Conservation (phyloP, 768 basidiomycete genomes). For the Leccinum boreale region DNA sequence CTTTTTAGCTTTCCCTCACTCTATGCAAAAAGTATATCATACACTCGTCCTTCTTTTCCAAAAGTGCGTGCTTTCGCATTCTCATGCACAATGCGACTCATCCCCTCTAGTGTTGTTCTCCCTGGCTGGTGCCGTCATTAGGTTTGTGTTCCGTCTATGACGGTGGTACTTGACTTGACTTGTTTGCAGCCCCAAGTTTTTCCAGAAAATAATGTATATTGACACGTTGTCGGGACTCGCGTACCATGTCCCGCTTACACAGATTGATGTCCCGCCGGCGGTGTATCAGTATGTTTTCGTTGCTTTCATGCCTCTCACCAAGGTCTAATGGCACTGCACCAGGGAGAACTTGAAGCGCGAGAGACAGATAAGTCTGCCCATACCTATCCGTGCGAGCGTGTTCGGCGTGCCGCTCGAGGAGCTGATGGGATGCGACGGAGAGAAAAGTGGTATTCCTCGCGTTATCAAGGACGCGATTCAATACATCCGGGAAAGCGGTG, state of each 20-base stretch:
- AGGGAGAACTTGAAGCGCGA: constrained; percentile 84
- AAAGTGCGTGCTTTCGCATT: constrained; percentile 49
- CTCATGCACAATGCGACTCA: constrained; percentile 6
- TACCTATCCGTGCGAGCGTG: constrained; percentile 54
- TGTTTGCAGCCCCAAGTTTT: constrained; percentile 77
- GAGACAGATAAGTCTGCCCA: constrained; percentile 62
- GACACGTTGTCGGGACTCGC: constrained; percentile 78
- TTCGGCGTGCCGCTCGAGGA: constrained; percentile 84
- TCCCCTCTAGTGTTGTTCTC: constrained; percentile 74
- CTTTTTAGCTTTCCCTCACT: constrained; percentile 8
- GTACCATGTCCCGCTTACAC: constrained; percentile 73
- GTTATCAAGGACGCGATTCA: constrained; percentile 75
- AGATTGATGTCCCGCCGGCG: constrained; percentile 80
- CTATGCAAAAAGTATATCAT: constrained; percentile 63
- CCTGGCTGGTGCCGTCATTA: constrained; percentile 82
- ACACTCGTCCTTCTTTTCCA: constrained; percentile 85
- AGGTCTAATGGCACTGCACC: constrained; percentile 1
- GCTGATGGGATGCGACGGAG: constrained; percentile 79
- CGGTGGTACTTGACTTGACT: background rate
- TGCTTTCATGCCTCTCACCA: background rate
- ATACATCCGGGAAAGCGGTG: constrained; percentile 61
- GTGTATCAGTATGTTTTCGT: constrained; percentile 69
- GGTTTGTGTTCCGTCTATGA: constrained; percentile 38
- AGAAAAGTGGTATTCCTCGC: constrained; percentile 79
- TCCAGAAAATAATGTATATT: constrained; percentile 77